phyloP scores from a whole-genome alignment of 495 filamentous ascomycete genomes.

The Friedmanniomyces simplex region DNA sequence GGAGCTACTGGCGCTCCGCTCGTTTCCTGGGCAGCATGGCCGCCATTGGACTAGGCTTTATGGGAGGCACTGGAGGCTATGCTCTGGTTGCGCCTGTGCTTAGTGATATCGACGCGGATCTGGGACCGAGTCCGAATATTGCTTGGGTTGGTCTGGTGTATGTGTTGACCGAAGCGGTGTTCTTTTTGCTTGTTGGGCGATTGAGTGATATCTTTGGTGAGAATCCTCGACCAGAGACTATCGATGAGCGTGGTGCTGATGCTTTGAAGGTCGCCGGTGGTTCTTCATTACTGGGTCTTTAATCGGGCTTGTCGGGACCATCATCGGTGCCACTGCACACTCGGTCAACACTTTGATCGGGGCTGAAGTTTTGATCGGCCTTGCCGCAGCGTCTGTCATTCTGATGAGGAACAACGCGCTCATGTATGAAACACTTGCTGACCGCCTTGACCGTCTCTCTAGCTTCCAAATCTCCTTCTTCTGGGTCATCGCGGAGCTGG shows the following conservation, averaged over 20 bases:
- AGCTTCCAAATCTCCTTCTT: slow-evolving; percentile 8
- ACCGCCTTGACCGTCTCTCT: too few species aligned
- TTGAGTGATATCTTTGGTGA: slow-evolving; percentile 43
- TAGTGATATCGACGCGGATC: background rate
- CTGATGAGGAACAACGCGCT: too few species aligned
- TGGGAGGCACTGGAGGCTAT: background rate
- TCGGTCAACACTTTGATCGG: slow-evolving; percentile 23
- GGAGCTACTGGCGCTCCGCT: background rate
- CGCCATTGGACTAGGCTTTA: background rate
- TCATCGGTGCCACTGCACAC: slow-evolving; percentile 22
- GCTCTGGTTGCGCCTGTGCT: background rate
- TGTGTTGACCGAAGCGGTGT: slow-evolving; percentile 19
- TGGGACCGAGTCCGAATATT: slow-evolving; percentile 2
- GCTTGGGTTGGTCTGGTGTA: background rate
- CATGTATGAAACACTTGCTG: background rate
- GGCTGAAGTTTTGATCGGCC: slow-evolving; percentile 10
- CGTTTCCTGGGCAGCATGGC: background rate
- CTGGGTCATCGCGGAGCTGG: slow-evolving; percentile 15
- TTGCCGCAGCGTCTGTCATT: slow-evolving; percentile 8
- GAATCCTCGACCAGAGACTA: too few species aligned
- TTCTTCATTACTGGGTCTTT: slow-evolving; percentile 19
- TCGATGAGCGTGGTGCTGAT: slow-evolving; percentile 30
- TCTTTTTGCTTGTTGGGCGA: slow-evolving; percentile 36
- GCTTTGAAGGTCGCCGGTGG: slow-evolving; percentile 16
- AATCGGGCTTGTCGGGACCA: slow-evolving; percentile 20